These are phyloP conservation scores for Akanthomyces uredinophilus DNA, from an alignment of 2,329 filamentous ascomycete species.

Conservation along the genomic window DNA sequence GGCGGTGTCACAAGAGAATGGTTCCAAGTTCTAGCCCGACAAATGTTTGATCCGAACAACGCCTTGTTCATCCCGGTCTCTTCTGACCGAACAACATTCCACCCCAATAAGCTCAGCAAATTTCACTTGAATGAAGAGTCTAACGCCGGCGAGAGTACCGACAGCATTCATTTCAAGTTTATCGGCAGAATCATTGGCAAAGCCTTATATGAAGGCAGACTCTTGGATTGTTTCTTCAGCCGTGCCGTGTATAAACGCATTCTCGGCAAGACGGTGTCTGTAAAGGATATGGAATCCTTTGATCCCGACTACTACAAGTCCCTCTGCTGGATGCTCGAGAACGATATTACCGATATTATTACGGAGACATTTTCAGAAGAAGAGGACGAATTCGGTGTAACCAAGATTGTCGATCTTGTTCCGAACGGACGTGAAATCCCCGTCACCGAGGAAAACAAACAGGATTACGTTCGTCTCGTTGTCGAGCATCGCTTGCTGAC, in stretches of 20 bases:
- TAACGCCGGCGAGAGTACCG: constrained; percentile 80
- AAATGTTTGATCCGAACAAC: constrained; percentile 99
- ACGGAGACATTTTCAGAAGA: constrained; percentile 94
- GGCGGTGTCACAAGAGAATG: constrained; percentile 97
- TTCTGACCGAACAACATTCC: constrained; percentile 96
- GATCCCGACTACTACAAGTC: constrained; percentile 99
- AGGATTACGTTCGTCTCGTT: constrained; percentile 90
- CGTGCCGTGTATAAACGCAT: constrained; percentile 98
- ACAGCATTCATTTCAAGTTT: constrained; percentile 98
- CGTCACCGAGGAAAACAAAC: constrained; percentile 97
- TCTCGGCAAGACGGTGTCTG: constrained; percentile 86
- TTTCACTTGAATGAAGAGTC: constrained; percentile 10
- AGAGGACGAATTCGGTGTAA: constrained; percentile 89
- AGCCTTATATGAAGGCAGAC: constrained; percentile 89
- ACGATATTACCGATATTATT: constrained; percentile 97
- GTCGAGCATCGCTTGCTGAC: constrained; percentile 90
- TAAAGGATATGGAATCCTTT: constrained; percentile 99
- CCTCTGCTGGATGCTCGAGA: constrained; percentile 95
- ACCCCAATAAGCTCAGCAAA: constrained; percentile 83
- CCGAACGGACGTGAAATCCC: constrained; percentile 84
- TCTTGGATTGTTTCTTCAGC: constrained; percentile 98
- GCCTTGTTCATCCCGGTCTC: constrained; percentile 94
- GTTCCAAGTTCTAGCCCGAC: constrained; percentile 95
- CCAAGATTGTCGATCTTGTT: constrained; percentile 78
- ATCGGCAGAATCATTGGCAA: constrained; percentile 98